Conservation (phyloP, 2,329 filamentous ascomycete genomes). For the Phoma herbarum region DNA sequence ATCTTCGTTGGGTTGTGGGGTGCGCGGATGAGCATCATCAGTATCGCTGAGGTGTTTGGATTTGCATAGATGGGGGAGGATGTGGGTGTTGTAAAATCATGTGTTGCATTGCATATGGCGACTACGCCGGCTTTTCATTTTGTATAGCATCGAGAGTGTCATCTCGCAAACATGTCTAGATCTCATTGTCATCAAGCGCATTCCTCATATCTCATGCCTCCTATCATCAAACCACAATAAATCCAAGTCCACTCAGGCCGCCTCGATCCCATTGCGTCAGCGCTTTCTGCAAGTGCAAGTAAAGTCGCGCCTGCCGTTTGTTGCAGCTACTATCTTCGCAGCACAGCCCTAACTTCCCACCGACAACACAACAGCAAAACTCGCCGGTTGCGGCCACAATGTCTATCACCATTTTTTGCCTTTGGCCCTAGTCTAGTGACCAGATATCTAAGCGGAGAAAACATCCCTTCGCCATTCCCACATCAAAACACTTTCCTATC, state of each 20-base stretch:
- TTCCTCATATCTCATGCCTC: not conserved
- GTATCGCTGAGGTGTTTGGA: slow-evolving; percentile 89
- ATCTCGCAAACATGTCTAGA: not conserved
- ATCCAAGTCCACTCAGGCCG: not conserved
- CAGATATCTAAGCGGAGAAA: not conserved
- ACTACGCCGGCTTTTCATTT: not conserved
- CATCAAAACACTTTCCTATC: not conserved
- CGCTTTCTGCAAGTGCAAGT: not conserved
- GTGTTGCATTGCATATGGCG: slow-evolving; percentile 8
- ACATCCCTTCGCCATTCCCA: not conserved
- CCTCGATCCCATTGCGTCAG: not conserved
- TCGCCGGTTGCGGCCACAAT: not conserved
- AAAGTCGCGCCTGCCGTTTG: slow-evolving; percentile 4
- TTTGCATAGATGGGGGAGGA: slow-evolving; percentile 27
- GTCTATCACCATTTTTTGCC: not conserved
- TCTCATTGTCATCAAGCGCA: not conserved
- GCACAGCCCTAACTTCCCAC: not conserved
- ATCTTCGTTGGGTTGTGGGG: slow-evolving; percentile 77
- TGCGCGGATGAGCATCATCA: slow-evolving; percentile 77
- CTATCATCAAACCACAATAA: not conserved
- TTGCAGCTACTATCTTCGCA: not conserved
- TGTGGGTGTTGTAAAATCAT: slow-evolving; percentile 1
- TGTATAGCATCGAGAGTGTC: not conserved
- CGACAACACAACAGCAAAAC: not conserved
- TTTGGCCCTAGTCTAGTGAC: not conserved